phyloP scores from a whole-genome alignment of 805 yeast genomes.

The Kregervanrija pseudodelftensis region DNA sequence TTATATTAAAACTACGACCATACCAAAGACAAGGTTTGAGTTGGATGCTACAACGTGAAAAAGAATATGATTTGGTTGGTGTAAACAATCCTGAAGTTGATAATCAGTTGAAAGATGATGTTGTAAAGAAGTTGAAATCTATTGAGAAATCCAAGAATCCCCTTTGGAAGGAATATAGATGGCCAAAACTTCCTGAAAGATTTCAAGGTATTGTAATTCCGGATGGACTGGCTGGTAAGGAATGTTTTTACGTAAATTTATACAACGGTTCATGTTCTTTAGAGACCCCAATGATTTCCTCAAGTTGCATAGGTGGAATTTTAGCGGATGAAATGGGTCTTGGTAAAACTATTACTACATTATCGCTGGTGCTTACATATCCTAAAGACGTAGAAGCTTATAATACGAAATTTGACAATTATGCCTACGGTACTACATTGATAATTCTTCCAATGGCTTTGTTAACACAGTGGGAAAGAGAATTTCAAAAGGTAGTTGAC shows the following conservation, averaged over 20 bases:
- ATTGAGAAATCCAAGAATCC: constrained; percentile 64
- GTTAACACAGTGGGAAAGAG: constrained; percentile 85
- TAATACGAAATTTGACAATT: constrained; percentile 25
- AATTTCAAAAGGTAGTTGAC: constrained; percentile 55
- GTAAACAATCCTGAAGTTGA: constrained; percentile 18
- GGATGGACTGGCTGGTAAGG: background rate
- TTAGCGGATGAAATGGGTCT: constrained; percentile 96
- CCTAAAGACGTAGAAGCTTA: constrained; percentile 37
- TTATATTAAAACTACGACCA: constrained; percentile 53
- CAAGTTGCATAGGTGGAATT: constrained; percentile 71
- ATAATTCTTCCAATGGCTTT: constrained; percentile 87
- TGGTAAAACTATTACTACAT: constrained; percentile 84
- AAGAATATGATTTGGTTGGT: constrained; percentile 44
- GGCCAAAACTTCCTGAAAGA: constrained; percentile 45
- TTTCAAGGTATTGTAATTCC: constrained; percentile 1
- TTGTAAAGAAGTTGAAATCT: constrained; percentile 16
- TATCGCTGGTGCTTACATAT: constrained; percentile 62
- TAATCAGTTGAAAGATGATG: constrained; percentile 17
- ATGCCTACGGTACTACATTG: constrained; percentile 68
- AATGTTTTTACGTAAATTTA: constrained; percentile 62
- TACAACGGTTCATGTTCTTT: constrained; percentile 74
- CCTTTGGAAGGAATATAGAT: constrained; percentile 69
- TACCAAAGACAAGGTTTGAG: constrained; percentile 83
- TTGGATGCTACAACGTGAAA: constrained; percentile 84
- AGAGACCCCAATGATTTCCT: constrained; percentile 56